Evolutionary conservation across 352 stramenopile species (phyloP), one percentile per base, ranked within the genome.

Genomic region (Phytopythium delawarense): DNA sequence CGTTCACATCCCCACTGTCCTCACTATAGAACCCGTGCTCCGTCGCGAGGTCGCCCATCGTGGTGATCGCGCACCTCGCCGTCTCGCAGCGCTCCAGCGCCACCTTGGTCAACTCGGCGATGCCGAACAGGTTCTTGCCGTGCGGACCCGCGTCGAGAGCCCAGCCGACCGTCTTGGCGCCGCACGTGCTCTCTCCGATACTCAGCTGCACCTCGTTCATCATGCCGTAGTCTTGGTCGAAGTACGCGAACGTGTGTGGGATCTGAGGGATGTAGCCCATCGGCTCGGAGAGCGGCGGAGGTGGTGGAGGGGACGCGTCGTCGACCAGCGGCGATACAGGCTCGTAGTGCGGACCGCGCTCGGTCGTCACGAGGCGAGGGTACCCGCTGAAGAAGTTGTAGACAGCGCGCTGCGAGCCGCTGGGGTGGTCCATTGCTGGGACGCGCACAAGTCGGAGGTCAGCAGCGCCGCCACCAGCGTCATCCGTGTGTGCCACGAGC

Each of bases 181-280:
- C 81, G 61, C 94, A 98, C n/a, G 94, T 98, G 57, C 84, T 97
- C 80, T 98, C 96, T 6, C 83, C 92, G 52, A 98, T 98, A 55
- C 79, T 96, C 46, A 98, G 76, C 72, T 97, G 84, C 59, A 91
- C 72, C 61, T 98, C 96, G 73, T 99, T 99, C 73, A 98, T 97
- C 71, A 98, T 92, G 39, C 88, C 93, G 65, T 99, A 96, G 69
- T 94, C 87, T 53, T 97, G 93, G 65, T 99, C 94, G 54, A 96
- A 92, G 72, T 98, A 98, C 13, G 81, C 92, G 71, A 89, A 98
- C 28, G 96, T 99, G 68, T 96, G 83, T 20, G 69, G 48, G 1
- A 98, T 86, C 68, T 99, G 84, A n/a, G 88, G 83, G 49, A 98
- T 93, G 59, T 78, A 91, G 4, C 89, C 89, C 53, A 98, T 63